Evolutionary conservation across 2,329 filamentous ascomycete genomes (phyloP).

Genomic region (Leptographium wingfieldii): DNA sequence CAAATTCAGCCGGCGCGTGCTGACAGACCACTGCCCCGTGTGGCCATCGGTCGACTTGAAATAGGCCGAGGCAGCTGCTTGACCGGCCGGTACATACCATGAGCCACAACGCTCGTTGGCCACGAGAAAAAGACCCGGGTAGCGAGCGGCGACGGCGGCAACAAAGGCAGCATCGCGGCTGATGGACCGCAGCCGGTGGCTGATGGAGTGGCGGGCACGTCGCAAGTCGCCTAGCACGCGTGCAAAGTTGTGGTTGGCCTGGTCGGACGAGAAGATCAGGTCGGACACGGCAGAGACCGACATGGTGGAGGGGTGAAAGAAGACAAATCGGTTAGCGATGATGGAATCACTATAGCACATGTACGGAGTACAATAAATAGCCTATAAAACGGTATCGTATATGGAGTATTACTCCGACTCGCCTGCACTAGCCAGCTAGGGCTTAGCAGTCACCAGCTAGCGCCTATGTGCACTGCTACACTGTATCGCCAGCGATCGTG

Average conservation of each 20-base stretch:
- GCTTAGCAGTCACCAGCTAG: no score
- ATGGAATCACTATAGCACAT: no score
- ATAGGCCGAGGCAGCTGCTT: constrained; percentile 61
- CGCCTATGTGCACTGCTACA: no score
- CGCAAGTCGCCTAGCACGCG: constrained; percentile 60
- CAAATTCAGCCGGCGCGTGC: constrained; percentile 69
- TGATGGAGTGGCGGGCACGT: constrained; percentile 61
- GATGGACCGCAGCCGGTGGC: constrained; percentile 75
- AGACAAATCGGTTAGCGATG: no score
- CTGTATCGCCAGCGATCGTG: no score
- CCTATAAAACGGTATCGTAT: no score
- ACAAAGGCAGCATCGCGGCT: constrained; percentile 66
- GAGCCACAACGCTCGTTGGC: constrained; percentile 93
- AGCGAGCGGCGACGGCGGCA: constrained; percentile 40
- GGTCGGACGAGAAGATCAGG: constrained; percentile 34
- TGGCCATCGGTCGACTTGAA: constrained; percentile 99
- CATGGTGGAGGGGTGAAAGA: constrained; percentile 9
- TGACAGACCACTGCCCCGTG: constrained; percentile 82
- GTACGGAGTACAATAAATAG: no score
- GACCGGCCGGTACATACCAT: constrained; percentile 68
- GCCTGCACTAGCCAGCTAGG: no score
- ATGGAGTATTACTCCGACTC: no score
- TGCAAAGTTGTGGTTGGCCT: constrained; percentile 52
- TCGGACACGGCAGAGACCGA: constrained; percentile 23
- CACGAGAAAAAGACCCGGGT: constrained; percentile 47